These are phyloP conservation scores for Closterium sp. DNA, from an alignment of 139 green algal species.

Conservation along the genomic window DNA sequence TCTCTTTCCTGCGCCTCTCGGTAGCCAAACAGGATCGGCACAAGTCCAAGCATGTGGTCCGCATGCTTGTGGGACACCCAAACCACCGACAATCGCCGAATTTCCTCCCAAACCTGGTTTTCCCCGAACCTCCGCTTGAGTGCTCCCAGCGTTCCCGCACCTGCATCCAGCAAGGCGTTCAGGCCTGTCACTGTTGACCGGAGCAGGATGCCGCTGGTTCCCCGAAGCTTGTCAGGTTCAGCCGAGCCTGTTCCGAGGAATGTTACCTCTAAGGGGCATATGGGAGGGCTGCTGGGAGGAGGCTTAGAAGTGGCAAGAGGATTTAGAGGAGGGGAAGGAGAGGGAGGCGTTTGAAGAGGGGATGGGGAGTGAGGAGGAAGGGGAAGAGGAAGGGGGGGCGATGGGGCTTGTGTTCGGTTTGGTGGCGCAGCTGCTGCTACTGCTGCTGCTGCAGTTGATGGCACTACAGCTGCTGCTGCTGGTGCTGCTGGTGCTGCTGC, in stretches of 20 bases:
- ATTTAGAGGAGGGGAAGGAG: not conserved
- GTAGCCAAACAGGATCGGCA: constrained; percentile 4
- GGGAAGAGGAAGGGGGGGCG: too few species aligned
- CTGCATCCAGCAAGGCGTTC: constrained; percentile 25
- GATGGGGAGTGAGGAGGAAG: too few species aligned
- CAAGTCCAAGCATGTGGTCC: constrained; percentile 21
- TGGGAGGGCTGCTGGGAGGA: not conserved
- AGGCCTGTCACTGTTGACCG: not conserved
- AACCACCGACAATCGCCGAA: constrained; percentile 1
- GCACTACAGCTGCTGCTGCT: not conserved
- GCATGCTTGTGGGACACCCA: constrained; percentile 44
- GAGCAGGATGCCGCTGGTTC: constrained; percentile 34
- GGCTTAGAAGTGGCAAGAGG: not conserved
- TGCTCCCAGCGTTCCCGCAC: constrained; percentile 23
- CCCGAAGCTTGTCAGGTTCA: constrained; percentile 46
- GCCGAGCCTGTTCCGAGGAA: constrained; percentile 51
- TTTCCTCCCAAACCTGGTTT: not conserved
- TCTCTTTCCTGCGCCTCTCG: not conserved
- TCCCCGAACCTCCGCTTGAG: constrained; percentile 29
- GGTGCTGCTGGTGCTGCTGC: not conserved
- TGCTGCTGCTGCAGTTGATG: not conserved
- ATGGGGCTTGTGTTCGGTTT: not conserved
- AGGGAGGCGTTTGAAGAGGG: not conserved
- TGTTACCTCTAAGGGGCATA: not conserved
- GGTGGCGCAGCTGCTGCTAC: not conserved